Conservation (phyloP, 345 rosid species). For the Nephelium lappaceum region DNA sequence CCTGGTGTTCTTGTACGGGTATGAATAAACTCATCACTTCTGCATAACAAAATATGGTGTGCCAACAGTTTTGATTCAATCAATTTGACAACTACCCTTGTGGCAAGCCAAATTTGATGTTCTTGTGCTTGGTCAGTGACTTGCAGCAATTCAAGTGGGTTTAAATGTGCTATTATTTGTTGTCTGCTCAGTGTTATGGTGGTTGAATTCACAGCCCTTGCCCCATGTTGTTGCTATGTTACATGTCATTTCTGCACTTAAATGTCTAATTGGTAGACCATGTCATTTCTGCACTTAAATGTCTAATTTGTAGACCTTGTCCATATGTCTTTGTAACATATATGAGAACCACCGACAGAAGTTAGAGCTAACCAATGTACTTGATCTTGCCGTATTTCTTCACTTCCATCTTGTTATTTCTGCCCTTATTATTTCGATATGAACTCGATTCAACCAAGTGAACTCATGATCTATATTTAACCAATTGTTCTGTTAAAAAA, state of each 20-base stretch:
- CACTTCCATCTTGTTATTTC: neutral
- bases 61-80: conserved; percentile 15
- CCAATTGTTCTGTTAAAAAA: neutral
- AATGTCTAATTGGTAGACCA: neutral
- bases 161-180: conserved; percentile 4
- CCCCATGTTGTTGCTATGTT: neutral
- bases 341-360: neutral
- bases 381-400: neutral
- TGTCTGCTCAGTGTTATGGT: neutral
- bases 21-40: conserved; percentile 9
- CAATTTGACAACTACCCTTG: conserved; percentile 1
- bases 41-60: neutral
- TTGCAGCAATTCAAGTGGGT: conserved; percentile 5
- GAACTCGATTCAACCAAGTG: neutral
- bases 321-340: neutral
- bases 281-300: conserved; percentile 11
- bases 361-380: neutral
- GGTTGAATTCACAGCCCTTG: neutral
- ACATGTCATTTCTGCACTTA: conserved; percentile 13
- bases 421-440: neutral
- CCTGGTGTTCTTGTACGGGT: conserved; percentile 42
- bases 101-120: conserved; percentile 4
- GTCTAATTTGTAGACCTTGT: neutral
- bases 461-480: neutral
- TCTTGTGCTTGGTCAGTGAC: conserved; percentile 6